Evolutionary conservation across 2,329 filamentous ascomycete species (phyloP), one percentile per base, ranked within the genome.

Genomic region (Fusarium virguliforme): DNA sequence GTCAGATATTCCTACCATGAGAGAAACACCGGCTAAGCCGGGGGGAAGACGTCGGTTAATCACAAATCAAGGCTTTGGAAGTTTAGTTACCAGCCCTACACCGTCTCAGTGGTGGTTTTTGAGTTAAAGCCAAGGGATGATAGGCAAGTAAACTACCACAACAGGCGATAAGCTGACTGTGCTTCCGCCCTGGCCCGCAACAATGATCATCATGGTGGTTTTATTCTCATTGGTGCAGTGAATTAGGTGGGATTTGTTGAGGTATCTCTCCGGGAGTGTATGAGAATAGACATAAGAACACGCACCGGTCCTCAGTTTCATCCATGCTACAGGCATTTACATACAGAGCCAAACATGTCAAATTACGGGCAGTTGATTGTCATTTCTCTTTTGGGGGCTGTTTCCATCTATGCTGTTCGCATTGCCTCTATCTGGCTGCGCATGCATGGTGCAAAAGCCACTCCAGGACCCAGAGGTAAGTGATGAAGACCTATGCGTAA

Each of bases 401-500:
- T 37, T 15, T 26, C 34, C 22, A 37, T 54, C 32, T 54, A 38
- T 15, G 51, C 22, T n/a, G 13, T 37, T 38, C 8, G 34, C 2
- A 6, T 54, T 26, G 22, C 24, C 50, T 50, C 54, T 8, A 22
- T 8, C 6, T 28, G 28, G 4, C 32, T 13, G 22, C 60, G 54
- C 2, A 50, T 24, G 41, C 59, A 62, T 37, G 60, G 53, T 3
- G 54, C 54, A 3, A 62, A 62, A 10, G 10, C 41, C 4, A 41
- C 60, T 4, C 60, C 60, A 26, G 60, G 60, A 22, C 60, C 60
- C 0, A 62, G 10, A 59, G 60, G 60, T 62, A n/a, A 3, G 32
- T 28, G 7, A 18, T 15, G 8, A 26, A n/a, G 7, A 8, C n/a
- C 26, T 15, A 4, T 26, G 12, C 32, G 9, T 22, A 28, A 15